Evolutionary conservation across 2,329 filamentous ascomycete species (phyloP).

Genomic region (Pseudofabraea citricarpa): DNA sequence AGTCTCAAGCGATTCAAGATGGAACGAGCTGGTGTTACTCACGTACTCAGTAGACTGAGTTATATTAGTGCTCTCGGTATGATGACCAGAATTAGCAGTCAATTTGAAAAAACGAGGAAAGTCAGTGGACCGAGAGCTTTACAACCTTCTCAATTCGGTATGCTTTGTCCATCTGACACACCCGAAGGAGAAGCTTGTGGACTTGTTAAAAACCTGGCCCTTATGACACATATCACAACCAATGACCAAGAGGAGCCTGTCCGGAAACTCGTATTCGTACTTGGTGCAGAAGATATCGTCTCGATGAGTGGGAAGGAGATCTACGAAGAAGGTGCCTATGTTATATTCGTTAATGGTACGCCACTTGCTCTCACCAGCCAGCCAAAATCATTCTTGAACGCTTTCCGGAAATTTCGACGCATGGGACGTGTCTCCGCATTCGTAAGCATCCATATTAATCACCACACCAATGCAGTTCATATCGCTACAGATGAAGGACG

Average conservation of each 20-base stretch:
- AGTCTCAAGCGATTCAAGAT: conserved; percentile 97
- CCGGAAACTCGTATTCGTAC: conserved; percentile 75
- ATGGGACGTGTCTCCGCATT: conserved; percentile 93
- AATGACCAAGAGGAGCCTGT: conserved; percentile 92
- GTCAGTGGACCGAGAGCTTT: conserved; percentile 92
- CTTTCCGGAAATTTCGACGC: conserved; percentile 80
- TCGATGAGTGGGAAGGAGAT: conserved; percentile 81
- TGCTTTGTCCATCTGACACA: conserved; percentile 95
- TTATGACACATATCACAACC: conserved; percentile 99
- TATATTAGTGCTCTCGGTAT: conserved; percentile 97
- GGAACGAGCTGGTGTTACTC: conserved; percentile 94
- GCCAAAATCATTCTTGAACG: conserved; percentile 79
- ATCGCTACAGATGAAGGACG: conserved; percentile 96
- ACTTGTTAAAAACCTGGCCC: conserved; percentile 92
- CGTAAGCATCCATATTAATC: conserved; percentile 93
- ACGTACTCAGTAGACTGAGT: conserved; percentile 89
- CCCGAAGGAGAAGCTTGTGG: conserved; percentile 98
- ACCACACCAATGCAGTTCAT: conserved; percentile 85
- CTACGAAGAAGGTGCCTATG: conserved; percentile 76
- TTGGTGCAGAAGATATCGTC: conserved; percentile 80
- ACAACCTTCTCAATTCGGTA: conserved; percentile 96
- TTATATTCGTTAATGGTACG: conserved; percentile 94
- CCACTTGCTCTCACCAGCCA: conserved; percentile 82
- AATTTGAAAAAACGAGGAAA: conserved; percentile 98
- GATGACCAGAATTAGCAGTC: conserved; percentile 98